Base-by-base conservation (phyloP, 768 basidiomycete species). In the Podaxis sp. region DNA sequence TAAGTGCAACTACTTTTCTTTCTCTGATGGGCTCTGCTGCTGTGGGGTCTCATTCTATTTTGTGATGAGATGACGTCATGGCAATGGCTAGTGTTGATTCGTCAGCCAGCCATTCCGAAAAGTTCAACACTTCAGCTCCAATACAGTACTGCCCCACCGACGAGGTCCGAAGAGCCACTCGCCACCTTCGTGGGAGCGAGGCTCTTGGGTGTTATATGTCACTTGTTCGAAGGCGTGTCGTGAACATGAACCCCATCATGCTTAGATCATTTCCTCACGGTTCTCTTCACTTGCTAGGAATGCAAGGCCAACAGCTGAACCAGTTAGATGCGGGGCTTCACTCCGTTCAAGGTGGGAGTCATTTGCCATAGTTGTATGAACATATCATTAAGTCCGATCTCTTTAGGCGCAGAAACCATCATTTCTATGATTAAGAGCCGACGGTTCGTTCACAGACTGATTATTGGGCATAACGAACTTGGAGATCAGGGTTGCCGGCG, bases 401-500 rank as follows among this genome's bases (percentile, higher is more conserved):
- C 2, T 38, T 16, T 38, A 86, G 87, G 84, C 61, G 83, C 84
- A 0, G 74, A 77, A 56, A 69, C 74, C 46, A 75, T 88, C 21
- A 82, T 86, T 37, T 65, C 69, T 14, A 65, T 74, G 57, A 81
- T 88, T 50, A 74, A 71, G 3, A 71, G 74, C 21, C 81, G 80
- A n/a, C 73, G 72, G 18, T 61, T 69, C 10, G 81, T 89, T 32
- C 78, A 79, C 21, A 82, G 81, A 65, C 74, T 89, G 27, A 72
- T 82, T 47, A 69, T 88, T 23, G 81, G 83, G 5, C 76, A 83
- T 57, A 89, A 87, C 66, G 65, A 73, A 21, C 76, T 89, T 7
- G 80, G 80, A 7, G 82, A 87, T 66, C 77, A 81, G 13, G 88
- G 88, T 36, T 84, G 82, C 58, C 68, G 76, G 27, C 72, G 74